phyloP scores from a whole-genome alignment of 176 grass and related monocot genomes.

The Pontederia crassipes region DNA sequence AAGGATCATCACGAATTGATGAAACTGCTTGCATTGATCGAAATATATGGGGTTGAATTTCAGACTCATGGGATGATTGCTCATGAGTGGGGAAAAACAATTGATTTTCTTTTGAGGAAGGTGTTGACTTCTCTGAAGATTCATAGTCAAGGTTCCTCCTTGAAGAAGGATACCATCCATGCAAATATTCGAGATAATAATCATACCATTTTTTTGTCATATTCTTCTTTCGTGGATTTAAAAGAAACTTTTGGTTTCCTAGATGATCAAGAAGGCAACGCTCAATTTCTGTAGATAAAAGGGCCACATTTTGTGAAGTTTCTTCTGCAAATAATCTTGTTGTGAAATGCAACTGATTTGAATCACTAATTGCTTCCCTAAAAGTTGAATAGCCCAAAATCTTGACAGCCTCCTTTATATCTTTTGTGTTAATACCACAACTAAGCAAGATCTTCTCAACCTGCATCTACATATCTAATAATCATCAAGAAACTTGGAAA shows the following conservation, averaged over 20 bases:
- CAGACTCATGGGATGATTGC: not conserved
- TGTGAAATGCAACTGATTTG: not conserved
- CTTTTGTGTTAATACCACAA: constrained; percentile 41
- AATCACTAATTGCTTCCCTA: not conserved
- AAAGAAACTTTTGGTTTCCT: constrained; percentile 31
- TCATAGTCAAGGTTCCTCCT: constrained; percentile 27
- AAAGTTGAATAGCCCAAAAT: constrained; percentile 26
- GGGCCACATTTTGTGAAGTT: constrained; percentile 4
- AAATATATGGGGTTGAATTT: not conserved
- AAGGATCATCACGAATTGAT: not conserved
- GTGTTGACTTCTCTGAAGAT: constrained; percentile 5
- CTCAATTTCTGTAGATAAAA: constrained; percentile 30
- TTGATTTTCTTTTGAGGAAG: not conserved
- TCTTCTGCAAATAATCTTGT: constrained; percentile 10
- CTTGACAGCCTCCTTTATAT: constrained; percentile 33
- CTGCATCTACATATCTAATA: constrained; percentile 14
- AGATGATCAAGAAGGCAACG: constrained; percentile 32
- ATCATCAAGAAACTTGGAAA: no score
- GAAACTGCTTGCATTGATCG: not conserved
- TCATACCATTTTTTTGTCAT: constrained; percentile 8
- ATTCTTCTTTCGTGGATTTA: constrained; percentile 6
- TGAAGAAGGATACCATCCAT: constrained; percentile 15
- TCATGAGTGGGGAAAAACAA: not conserved
- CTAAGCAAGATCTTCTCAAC: constrained; percentile 37
- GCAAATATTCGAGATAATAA: constrained; percentile 32